A percentile compares a stretch with the other conserved stretches of the same genome.
These are phyloP conservation scores for Fusarium subtropicale DNA, from an alignment of 2,329 filamentous ascomycete genomes.

Conservation along the genomic window DNA sequence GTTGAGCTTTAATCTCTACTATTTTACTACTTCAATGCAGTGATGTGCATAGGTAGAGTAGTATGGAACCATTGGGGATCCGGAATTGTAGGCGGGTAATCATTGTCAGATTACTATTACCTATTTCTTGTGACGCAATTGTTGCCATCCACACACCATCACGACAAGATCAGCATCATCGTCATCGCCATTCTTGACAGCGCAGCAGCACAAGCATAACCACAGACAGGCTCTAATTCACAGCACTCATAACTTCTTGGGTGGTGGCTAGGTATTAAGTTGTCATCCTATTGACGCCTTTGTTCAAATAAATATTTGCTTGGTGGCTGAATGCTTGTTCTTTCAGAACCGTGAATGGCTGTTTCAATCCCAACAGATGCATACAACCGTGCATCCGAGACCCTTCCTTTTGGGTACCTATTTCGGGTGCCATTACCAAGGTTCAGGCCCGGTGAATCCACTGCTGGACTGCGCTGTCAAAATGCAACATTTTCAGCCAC, in stretches of 20 bases:
- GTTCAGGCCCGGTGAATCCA: conserved; percentile 24
- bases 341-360: conserved; percentile 5
- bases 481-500: conserved; percentile 5
- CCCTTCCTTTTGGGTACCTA: background rate
- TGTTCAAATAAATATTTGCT: background rate
- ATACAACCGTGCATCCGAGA: conserved; percentile 24
- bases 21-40: background rate
- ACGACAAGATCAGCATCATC: conserved; percentile 35
- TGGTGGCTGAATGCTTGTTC: background rate
- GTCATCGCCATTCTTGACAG: conserved; percentile 33
- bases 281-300: background rate
- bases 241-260: background rate
- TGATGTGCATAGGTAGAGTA: too few relatives aligned
- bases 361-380: conserved; percentile 17
- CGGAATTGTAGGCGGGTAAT: background rate
- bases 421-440: background rate
- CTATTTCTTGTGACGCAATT: conserved; percentile 35
- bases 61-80: background rate
- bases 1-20: background rate
- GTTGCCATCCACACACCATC: conserved; percentile 28
- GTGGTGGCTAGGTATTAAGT: background rate
- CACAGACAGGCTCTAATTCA: conserved; percentile 3
- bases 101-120: conserved; percentile 3
- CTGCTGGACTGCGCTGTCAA: conserved; percentile 4
- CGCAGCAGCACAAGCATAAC: conserved; percentile 1